Evolutionary conservation across 2,329 filamentous ascomycete genomes (phyloP).

Genomic region (Aspergillus neotritici): DNA sequence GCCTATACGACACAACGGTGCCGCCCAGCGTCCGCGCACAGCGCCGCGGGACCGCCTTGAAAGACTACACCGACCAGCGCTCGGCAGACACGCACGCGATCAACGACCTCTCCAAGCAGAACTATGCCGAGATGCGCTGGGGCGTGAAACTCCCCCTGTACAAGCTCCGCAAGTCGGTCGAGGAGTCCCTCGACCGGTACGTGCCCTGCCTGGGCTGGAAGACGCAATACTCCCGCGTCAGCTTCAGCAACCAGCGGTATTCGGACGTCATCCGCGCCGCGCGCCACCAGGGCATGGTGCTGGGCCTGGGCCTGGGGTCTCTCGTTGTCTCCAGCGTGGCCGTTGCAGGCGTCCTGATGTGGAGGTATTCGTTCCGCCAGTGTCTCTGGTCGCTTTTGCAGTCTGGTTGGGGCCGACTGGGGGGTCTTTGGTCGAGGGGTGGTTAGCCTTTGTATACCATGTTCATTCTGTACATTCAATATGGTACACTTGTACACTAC

Average conservation of each 20-base stretch:
- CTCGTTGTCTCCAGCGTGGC: slow-evolving; percentile 26
- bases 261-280: slow-evolving; percentile 70
- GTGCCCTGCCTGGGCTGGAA: slow-evolving; percentile 76
- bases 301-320: slow-evolving; percentile 40
- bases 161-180: slow-evolving; percentile 73
- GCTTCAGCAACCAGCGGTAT: slow-evolving; percentile 89
- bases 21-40: slow-evolving; percentile 42
- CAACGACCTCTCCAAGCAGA: slow-evolving; percentile 83
- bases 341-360: slow-evolving; percentile 25
- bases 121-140: slow-evolving; percentile 90
- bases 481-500: no score
- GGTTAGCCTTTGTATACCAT: no score
- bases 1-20: slow-evolving; percentile 32
- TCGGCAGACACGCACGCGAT: slow-evolving; percentile 79
- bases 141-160: slow-evolving; percentile 76
- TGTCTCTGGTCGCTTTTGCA: slow-evolving; percentile 16
- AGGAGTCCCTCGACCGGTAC: slow-evolving; percentile 74
- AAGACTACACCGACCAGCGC: slow-evolving; percentile 68
- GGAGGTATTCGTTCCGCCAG: slow-evolving; percentile 24
- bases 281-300: slow-evolving; percentile 60
- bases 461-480: no score
- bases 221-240: slow-evolving; percentile 87
- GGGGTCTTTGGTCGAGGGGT: slow-evolving; percentile 12
- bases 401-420: slow-evolving; percentile 10
- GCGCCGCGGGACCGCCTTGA: slow-evolving; percentile 49